phyloP scores from a whole-genome alignment of 306 rosid genomes.

The Quercus gilva region DNA sequence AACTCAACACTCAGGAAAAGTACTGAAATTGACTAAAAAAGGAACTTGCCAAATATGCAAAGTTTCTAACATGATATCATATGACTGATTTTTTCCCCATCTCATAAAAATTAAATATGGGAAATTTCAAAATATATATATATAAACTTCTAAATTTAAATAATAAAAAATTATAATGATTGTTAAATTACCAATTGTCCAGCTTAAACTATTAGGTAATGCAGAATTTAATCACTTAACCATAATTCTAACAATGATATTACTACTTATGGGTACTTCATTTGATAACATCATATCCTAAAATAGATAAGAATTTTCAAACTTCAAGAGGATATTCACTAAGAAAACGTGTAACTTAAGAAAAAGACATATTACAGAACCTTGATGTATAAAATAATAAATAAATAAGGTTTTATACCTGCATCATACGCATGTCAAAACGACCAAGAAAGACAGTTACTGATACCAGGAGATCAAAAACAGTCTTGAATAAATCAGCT shows the following conservation, averaged over 20 bases:
- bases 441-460: constrained; percentile 98
- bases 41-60: background rate
- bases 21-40: too few species aligned
- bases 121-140: background rate
- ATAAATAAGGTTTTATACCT: constrained; percentile 46
- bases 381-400: background rate
- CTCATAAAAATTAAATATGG: background rate
- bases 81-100: background rate
- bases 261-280: background rate
- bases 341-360: background rate
- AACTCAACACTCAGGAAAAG: too few species aligned
- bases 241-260: background rate
- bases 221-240: too few species aligned
- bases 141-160: background rate
- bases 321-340: background rate
- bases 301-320: background rate
- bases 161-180: too few species aligned
- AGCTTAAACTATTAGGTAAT: too few species aligned
- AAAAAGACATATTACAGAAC: background rate
- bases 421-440: constrained; percentile 99
- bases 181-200: too few species aligned
- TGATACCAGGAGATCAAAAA: constrained; percentile 92
- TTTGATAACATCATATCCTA: background rate
- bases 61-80: background rate
- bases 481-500: constrained; percentile 98